Base-by-base conservation (phyloP, 2,329 filamentous ascomycete genomes). In the Cercospora sp. region DNA sequence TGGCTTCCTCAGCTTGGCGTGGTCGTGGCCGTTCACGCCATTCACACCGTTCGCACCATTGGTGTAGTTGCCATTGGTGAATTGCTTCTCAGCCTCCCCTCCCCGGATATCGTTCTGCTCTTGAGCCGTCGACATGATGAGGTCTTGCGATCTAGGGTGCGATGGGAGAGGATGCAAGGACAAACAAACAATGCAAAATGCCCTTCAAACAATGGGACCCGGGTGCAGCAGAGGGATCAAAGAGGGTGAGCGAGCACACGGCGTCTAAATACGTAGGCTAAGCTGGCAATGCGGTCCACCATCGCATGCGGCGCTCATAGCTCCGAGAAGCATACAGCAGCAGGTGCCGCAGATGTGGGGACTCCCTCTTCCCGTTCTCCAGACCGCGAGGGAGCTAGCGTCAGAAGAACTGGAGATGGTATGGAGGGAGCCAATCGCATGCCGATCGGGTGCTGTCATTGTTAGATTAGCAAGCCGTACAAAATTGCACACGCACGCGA, bases 101-200 rank as follows among this genome's bases (percentile, higher is more conserved):
- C 65, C 66, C 58, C 73, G 71, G 65, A 74, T 58, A 32, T 72
- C 80, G 67, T 75, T 79, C 59, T 80, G 77, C 63, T 81, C 78
- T 59, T 78, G 76, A 67, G 79, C 78, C 73, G 81, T 81, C 57
- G 81, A 79, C 81, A 83, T 83, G 74, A 65, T 78, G 67, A 40
- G n/a, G 12, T 53, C 28, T 30, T 45, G 10, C 37, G 16, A 26
- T 34, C 30, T 53, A 45, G 32, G 34, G 45, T 28, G 26, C 28
- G 28, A 32, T 21, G 8, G 8, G 10, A 32, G 18, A 21, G 26
- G 43, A 63, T 28, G 43, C n/a, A 28, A 43, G 34, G 18, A 5
- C 28, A 6, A 34, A 30, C 8, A 13, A 49, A 32, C 28, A 26
- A 26, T 61, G 12, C 1, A 18, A 21, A 30, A 49, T 30, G 60